These are phyloP conservation scores for Lachancea meyersii DNA, from an alignment of 805 yeast species.

Conservation along the genomic window DNA sequence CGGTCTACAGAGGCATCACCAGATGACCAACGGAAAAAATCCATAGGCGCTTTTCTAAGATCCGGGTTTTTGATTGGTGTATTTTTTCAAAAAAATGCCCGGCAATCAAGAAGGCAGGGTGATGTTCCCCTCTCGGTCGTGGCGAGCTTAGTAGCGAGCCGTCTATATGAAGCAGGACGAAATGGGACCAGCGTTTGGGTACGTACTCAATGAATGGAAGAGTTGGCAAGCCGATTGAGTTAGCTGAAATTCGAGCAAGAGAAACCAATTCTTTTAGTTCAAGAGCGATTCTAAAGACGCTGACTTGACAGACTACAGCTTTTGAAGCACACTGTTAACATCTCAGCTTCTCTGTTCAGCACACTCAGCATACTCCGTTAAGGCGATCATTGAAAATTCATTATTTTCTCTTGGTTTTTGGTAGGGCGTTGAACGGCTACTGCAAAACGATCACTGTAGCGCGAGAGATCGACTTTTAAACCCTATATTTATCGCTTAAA, in stretches of 20 bases:
- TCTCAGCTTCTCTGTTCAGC: background rate
- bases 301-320: no score
- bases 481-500: no score
- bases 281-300: no score
- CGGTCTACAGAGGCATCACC: background rate
- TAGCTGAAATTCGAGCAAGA: no score
- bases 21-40: background rate
- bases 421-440: no score
- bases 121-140: background rate
- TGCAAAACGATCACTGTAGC: no score
- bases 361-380: no score
- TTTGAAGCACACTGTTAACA: background rate
- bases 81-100: background rate
- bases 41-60: background rate
- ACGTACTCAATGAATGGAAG: background rate
- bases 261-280: no score
- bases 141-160: background rate
- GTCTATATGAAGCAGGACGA: background rate
- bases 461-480: no score
- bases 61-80: conserved; percentile 1
- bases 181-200: background rate
- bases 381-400: no score
- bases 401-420: no score
- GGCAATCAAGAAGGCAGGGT: conserved; percentile 4
- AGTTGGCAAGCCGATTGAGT: background rate